Conservation (phyloP, 192 early-diverging fungal genomes). For the Rhizoclosmatium globosum region DNA sequence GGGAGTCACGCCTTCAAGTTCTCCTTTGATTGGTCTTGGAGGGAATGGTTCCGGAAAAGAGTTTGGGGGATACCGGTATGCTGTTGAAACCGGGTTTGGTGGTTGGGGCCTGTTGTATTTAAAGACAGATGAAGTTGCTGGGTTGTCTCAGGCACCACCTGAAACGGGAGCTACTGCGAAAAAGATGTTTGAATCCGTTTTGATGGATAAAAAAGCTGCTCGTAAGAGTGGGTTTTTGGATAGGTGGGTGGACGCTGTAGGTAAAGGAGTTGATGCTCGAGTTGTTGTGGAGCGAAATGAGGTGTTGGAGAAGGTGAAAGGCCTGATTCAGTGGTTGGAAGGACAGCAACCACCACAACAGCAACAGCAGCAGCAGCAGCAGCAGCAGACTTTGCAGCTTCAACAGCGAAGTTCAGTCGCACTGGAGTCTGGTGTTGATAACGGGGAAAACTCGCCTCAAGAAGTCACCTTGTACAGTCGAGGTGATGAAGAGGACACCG, state of each 20-base stretch:
- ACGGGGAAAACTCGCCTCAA: not conserved
- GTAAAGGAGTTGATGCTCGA: conserved; percentile 27
- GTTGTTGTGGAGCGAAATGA: conserved; percentile 15
- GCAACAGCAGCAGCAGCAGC: too few species aligned
- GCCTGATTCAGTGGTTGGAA: conserved; percentile 31
- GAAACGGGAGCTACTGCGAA: conserved; percentile 12
- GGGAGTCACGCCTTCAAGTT: not conserved
- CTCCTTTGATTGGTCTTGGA: not conserved
- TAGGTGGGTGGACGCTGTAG: conserved; percentile 28
- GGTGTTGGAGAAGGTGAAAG: conserved; percentile 30
- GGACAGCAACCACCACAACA: not conserved
- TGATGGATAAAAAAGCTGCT: conserved; percentile 20
- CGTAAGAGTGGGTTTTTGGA: conserved; percentile 28
- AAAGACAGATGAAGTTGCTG: conserved; percentile 37
- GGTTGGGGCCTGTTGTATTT: conserved; percentile 33
- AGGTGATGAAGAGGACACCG: not conserved
- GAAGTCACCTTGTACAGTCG: not conserved
- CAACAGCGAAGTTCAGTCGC: not conserved
- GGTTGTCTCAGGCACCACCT: conserved; percentile 30
- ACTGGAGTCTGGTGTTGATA: not conserved
- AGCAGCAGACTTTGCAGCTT: not conserved
- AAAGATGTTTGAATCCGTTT: conserved; percentile 29
- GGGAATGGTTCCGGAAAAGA: not conserved
- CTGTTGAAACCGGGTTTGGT: conserved; percentile 21
- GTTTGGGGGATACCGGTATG: conserved; percentile 8